Conservation (phyloP, 768 basidiomycete species). For the Hortiboletus flavorubellus region DNA sequence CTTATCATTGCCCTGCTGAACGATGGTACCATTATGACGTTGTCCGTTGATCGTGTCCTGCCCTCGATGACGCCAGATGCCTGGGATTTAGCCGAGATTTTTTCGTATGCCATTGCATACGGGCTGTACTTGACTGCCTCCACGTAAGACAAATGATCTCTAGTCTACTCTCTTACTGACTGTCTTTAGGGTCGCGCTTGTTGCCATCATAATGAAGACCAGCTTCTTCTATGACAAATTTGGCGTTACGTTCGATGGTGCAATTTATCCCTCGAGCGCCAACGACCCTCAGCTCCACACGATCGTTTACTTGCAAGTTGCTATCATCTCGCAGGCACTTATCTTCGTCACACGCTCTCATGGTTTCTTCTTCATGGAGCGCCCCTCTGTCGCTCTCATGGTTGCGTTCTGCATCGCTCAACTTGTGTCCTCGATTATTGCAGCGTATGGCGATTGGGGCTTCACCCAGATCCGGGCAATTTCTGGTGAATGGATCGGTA, state of each 20-base stretch:
- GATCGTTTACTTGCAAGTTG: constrained; percentile 93
- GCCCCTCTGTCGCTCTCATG: constrained; percentile 86
- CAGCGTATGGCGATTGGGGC: constrained; percentile 89
- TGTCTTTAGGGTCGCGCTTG: constrained; percentile 61
- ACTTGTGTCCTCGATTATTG: constrained; percentile 93
- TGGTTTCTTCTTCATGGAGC: constrained; percentile 96
- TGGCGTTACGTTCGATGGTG: constrained; percentile 54
- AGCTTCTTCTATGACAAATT: constrained; percentile 89
- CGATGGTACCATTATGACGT: constrained; percentile 99
- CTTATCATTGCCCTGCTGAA: constrained; percentile 96
- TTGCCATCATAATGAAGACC: constrained; percentile 82
- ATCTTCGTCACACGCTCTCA: constrained; percentile 97
- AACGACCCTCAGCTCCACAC: constrained; percentile 82
- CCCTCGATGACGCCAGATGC: constrained; percentile 91
- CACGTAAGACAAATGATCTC: constrained; percentile 53
- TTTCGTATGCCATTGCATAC: constrained; percentile 92
- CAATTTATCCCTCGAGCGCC: constrained; percentile 19
- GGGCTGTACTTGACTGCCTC: constrained; percentile 91
- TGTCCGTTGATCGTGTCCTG: constrained; percentile 92
- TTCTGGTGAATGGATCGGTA: constrained; percentile 95
- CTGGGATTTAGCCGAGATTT: constrained; percentile 97
- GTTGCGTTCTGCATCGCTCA: constrained; percentile 91
- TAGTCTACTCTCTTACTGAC: constrained; percentile 7
- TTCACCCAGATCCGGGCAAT: constrained; percentile 82
- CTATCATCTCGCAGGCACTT: constrained; percentile 97